Base-by-base conservation (phyloP, 139 green algal genomes). In the Dunaliella sp. region DNA sequence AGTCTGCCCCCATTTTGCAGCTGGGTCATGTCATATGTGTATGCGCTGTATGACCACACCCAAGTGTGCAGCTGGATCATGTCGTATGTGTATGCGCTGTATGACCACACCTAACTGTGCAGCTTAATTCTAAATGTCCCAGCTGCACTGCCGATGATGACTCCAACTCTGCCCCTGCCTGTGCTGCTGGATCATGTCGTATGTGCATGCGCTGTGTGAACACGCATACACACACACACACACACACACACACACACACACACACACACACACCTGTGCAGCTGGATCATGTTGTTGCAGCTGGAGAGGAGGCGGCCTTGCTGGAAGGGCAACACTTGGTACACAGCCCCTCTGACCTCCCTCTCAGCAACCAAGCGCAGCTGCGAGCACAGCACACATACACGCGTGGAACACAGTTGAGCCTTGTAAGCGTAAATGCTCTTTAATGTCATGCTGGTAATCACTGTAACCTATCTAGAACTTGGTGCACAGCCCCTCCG, bases 241-340 rank as follows among this genome's bases (percentile, higher is more conserved):
- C 89, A 96, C 86, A 57, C 38, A n/a, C 2, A n/a, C 30, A n/a
- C 81, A 85, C 85, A 88, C 89, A 96, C 86, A n/a, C 58, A 57
- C 38, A n/a, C 2, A n/a, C 30, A n/a, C 81, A 85, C 85, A 88
- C 89, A 96, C 86, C 89, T 93, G 91, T 94, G 96, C 80, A 99
- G 65, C 87, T 98, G 90, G n/a, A 99, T 91, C 88, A 96, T 93
- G 90, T 89, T 95, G 90, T 99, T 99, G 86, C 98, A 96, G 3
- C 93, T 93, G 35, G 92, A 93, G 57, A 99, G 88, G 83, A 99
- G 88, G 35, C 91, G 94, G n/a, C 94, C 88, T 3, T 58, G 72
- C 24, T 90, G 89, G 82, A 94, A 94, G 21, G 86, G 80, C 26
- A 92, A 58, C 82, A 92, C 87, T 48, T 92, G 94, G 88, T 98